Evolutionary conservation across 1,284 basidiomycete species (phyloP).

Genomic region (Apiotrichum montevideense): DNA sequence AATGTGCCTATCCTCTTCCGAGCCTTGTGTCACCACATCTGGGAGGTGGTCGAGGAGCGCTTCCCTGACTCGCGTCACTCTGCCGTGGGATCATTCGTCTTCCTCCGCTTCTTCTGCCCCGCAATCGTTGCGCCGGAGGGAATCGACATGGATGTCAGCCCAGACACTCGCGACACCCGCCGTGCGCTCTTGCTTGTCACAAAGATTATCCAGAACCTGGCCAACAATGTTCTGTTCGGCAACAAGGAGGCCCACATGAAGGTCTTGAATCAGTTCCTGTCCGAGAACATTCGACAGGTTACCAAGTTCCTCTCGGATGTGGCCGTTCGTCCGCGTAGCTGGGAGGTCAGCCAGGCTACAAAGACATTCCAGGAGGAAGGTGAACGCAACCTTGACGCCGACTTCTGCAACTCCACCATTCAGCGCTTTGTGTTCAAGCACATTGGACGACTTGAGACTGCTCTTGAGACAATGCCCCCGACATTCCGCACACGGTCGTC

Average conservation of each 20-base stretch:
- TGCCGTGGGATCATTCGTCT: slow-evolving; percentile 84
- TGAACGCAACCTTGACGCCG: slow-evolving; percentile 30
- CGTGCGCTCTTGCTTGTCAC: slow-evolving; percentile 77
- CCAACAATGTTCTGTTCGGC: slow-evolving; percentile 86
- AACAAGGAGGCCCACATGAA: slow-evolving; percentile 77
- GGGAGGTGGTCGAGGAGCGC: slow-evolving; percentile 66
- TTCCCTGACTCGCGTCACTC: slow-evolving; percentile 81
- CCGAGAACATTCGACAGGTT: slow-evolving; percentile 68
- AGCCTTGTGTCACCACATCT: slow-evolving; percentile 79
- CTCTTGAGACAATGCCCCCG: slow-evolving; percentile 27
- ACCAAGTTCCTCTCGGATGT: slow-evolving; percentile 76
- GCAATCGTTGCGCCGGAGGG: slow-evolving; percentile 78
- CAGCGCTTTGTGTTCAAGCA: slow-evolving; percentile 39
- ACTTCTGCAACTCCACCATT: slow-evolving; percentile 34
- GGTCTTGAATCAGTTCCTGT: slow-evolving; percentile 68
- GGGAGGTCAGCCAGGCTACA: slow-evolving; percentile 31
- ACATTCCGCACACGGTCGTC: slow-evolving; percentile 20
- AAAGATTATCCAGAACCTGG: slow-evolving; percentile 84
- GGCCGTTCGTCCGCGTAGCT: slow-evolving; percentile 49
- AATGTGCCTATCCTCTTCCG: slow-evolving; percentile 74
- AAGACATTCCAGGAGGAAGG: slow-evolving; percentile 34
- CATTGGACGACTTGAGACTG: slow-evolving; percentile 25
- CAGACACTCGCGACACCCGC: slow-evolving; percentile 57
- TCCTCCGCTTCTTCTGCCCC: slow-evolving; percentile 66
- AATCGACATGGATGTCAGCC: slow-evolving; percentile 72